These are phyloP conservation scores for Albizia julibrissin DNA, from an alignment of 306 rosid species.

Conservation along the genomic window DNA sequence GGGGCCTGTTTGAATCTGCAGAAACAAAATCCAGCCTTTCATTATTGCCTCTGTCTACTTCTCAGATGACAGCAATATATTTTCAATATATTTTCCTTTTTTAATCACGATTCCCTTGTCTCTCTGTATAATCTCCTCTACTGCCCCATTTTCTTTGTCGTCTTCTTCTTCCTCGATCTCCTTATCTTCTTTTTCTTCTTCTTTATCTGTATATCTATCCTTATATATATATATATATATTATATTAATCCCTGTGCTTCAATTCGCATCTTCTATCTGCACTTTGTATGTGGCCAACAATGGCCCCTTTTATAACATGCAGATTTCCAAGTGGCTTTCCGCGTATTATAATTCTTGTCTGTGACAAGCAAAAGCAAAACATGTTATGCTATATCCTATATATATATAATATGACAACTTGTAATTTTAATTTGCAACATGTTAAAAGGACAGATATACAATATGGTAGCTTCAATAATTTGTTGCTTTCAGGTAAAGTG, in stretches of 20 bases:
- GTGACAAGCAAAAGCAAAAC: neutral
- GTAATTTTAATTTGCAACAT: neutral
- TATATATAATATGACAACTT: neutral
- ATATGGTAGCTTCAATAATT: neutral
- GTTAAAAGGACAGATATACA: neutral
- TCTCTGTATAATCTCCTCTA: neutral
- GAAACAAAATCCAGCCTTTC: slow-evolving; percentile 57
- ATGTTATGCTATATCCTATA: too few relatives aligned
- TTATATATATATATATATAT: too few relatives aligned
- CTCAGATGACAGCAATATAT: slow-evolving; percentile 49
- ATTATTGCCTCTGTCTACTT: slow-evolving; percentile 73
- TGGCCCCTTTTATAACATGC: neutral
- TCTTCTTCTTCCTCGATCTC: neutral
- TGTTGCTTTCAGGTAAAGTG: neutral
- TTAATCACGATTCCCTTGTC: neutral
- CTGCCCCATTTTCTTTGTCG: neutral
- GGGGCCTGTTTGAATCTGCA: slow-evolving; percentile 57
- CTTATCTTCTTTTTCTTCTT: neutral
- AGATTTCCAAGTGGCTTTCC: neutral
- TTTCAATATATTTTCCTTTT: neutral
- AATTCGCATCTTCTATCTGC: neutral
- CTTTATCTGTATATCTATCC: neutral
- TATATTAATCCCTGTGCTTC: neutral
- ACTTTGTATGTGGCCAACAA: neutral
- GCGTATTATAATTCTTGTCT: neutral